Conservation (phyloP, 2,329 filamentous ascomycete genomes). For the Malbranchea cinnamomea region DNA sequence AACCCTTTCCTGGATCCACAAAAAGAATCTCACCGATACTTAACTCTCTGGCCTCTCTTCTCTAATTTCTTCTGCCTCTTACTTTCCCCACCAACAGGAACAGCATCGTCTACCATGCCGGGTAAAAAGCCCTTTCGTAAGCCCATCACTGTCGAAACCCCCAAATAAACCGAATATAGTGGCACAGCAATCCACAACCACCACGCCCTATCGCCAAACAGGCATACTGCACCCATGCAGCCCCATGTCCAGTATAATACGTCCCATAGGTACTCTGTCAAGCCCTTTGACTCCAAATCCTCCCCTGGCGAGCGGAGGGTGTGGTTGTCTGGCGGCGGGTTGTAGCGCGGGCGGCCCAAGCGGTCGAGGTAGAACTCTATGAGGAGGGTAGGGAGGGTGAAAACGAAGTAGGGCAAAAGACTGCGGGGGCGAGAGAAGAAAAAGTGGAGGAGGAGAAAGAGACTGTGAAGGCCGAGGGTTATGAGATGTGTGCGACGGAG, state of each 20-base stretch:
- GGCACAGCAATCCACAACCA: slow-evolving; percentile 42
- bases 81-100: slow-evolving; percentile 22
- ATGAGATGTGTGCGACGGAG: slow-evolving; percentile 73
- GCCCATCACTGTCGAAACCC: slow-evolving; percentile 32
- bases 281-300: slow-evolving; percentile 69
- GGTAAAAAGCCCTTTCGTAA: slow-evolving; percentile 22
- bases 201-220: slow-evolving; percentile 73
- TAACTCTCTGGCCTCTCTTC: slow-evolving; percentile 32
- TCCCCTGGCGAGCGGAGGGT: slow-evolving; percentile 67
- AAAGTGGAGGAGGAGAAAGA: slow-evolving; percentile 61
- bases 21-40: slow-evolving; percentile 26
- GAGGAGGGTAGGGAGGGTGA: slow-evolving; percentile 59
- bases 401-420: slow-evolving; percentile 50
- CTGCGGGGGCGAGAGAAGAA: slow-evolving; percentile 47
- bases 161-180: slow-evolving; percentile 32
- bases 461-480: slow-evolving; percentile 52
- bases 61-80: slow-evolving; percentile 40
- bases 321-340: slow-evolving; percentile 43
- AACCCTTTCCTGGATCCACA: no score
- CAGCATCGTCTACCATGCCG: slow-evolving; percentile 20
- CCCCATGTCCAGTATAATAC: slow-evolving; percentile 89
- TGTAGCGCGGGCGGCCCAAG: slow-evolving; percentile 63
- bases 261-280: slow-evolving; percentile 98
- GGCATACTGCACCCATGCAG: slow-evolving; percentile 52
- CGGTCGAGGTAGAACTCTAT: slow-evolving; percentile 79